Percentiles rank a stretch among this genome's conserved stretches.
Evolutionary conservation across 345 rosid species (phyloP).

Genomic region (Populus deltoides): DNA sequence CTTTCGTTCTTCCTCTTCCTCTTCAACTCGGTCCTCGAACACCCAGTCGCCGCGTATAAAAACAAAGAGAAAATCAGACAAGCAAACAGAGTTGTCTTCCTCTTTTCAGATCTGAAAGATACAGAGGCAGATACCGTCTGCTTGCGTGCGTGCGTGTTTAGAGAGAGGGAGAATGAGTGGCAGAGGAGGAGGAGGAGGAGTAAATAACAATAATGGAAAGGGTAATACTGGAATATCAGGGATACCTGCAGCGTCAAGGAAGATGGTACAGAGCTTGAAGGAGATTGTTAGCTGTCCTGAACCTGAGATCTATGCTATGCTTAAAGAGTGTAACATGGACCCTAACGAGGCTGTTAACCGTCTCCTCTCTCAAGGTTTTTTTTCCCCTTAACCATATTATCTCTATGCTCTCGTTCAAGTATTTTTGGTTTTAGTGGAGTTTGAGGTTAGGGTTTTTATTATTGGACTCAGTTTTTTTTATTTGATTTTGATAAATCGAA

Average conservation of each 20-base stretch:
- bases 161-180: conserved; percentile 42
- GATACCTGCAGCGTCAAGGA: conserved; percentile 73
- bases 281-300: conserved; percentile 95
- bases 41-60: background rate
- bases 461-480: background rate
- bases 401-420: background rate
- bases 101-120: conserved; percentile 23
- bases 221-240: conserved; percentile 54
- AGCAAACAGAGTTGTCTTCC: background rate
- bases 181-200: conserved; percentile 62
- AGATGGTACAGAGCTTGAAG: conserved; percentile 87
- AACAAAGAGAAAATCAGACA: background rate
- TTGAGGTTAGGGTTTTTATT: background rate
- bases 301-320: conserved; percentile 90
- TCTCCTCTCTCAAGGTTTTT: conserved; percentile 86
- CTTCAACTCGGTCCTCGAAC: background rate
- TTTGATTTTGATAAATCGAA: background rate
- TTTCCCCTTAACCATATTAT: background rate
- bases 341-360: conserved; percentile 97
- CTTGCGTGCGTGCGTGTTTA: background rate
- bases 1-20: background rate
- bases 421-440: background rate
- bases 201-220: conserved; percentile 28
- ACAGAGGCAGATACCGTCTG: background rate
- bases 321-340: conserved; percentile 97